Percentiles rank a stretch among this genome's conserved stretches.
phyloP scores from a whole-genome alignment of 1,284 basidiomycete genomes.

The Phenoliferia sp. region DNA sequence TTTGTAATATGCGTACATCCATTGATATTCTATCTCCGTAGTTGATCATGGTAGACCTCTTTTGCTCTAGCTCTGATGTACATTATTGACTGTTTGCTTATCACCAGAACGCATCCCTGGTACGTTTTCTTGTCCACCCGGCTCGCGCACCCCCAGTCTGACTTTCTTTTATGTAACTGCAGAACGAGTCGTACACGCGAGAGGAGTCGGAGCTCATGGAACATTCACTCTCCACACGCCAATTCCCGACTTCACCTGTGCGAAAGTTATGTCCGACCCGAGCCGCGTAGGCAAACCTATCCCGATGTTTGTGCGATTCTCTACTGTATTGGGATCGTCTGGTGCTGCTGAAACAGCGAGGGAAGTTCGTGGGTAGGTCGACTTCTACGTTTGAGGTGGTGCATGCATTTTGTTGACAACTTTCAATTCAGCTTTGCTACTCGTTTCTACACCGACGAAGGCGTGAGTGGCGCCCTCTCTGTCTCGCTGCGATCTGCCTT shows the following conservation, averaged over 20 bases:
- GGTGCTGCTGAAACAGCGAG: too few species aligned
- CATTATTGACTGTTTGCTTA: neutral
- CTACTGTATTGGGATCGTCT: constrained; percentile 71
- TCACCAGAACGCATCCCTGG: constrained; percentile 59
- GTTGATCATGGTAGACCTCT: constrained; percentile 21
- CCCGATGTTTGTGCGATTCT: constrained; percentile 72
- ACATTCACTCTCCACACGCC: constrained; percentile 68
- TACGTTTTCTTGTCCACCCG: constrained; percentile 2
- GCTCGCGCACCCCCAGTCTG: constrained; percentile 40
- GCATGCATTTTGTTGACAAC: too few species aligned
- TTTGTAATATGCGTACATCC: neutral
- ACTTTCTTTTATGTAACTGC: too few species aligned
- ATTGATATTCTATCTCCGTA: neutral
- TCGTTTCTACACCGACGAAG: constrained; percentile 72
- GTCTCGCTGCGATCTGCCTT: too few species aligned
- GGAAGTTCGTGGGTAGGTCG: too few species aligned
- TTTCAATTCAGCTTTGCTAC: constrained; percentile 79
- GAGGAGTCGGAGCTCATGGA: constrained; percentile 74
- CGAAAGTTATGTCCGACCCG: constrained; percentile 62
- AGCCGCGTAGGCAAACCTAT: constrained; percentile 56
- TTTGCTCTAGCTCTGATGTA: neutral
- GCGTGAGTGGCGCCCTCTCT: too few species aligned
- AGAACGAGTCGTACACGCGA: too few species aligned
- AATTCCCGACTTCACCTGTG: constrained; percentile 58
- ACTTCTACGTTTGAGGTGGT: too few species aligned